Evolutionary conservation across 306 rosid genomes (phyloP), one percentile per base, ranked within the genome.

Genomic region (Macrotyloma uniflorum): DNA sequence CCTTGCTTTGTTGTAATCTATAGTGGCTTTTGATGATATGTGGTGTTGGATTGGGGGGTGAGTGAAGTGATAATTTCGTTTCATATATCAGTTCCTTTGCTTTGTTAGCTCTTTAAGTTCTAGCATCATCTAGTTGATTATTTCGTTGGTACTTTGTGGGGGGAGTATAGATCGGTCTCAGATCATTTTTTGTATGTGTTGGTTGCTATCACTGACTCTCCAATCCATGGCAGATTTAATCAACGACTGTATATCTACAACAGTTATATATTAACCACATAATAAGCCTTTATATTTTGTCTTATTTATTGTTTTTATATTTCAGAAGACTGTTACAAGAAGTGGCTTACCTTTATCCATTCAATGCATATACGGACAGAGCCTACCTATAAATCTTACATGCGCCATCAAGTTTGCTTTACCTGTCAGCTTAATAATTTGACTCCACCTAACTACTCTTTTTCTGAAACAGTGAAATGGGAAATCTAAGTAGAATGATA

Each of bases 1-100:
- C 99, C 98, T 75, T 95, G 99, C 83, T 95, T 95, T 86, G 99
- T 95, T 86, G 99, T 95, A 24, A 90, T 95, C 82, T 93, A 95
- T 53, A 81, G 83, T 40, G 99, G 89, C 1, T 92, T 85, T 79
- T 95, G 13, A 49, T 49, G 86, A 86, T 76, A 33, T 79, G 15
- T 71, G 24, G 8, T 68, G 46, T 5, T 24, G 45, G 4, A 30
- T 30, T 30, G 33, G 33, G 28, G 33, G 33, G 33, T 30, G 33
- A 30, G 19, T 53, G 15, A 59, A 12, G 1, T 4, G 20, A 24
- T 26, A 74, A 24, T 70, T 72, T 65, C 50, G 30, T 40, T 70
- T 6, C 53, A 59, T 20, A 59, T 69, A 22, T 69, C 3, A 53
- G 14, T 57, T 69, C 4, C 40, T 58, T 57, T 63, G 23, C 36